These are phyloP conservation scores for Acanthamoeba royreba DNA, from an alignment of 208 protist genomes.

Conservation along the genomic window DNA sequence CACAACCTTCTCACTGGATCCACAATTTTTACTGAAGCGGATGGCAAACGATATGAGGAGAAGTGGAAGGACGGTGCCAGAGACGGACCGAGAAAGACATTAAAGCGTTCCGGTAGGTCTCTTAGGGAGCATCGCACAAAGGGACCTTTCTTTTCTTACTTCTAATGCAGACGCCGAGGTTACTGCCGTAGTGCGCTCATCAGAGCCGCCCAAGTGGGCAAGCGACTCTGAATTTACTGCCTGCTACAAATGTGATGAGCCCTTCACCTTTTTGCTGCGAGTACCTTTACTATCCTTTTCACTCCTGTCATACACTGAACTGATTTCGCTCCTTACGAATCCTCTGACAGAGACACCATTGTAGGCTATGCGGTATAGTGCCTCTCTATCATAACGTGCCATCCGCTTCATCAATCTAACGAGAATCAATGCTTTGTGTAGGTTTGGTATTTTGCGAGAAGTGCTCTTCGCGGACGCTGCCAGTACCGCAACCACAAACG, in stretches of 20 bases:
- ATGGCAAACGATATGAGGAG: neutral
- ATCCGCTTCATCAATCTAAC: neutral
- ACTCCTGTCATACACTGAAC: neutral
- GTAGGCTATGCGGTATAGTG: neutral
- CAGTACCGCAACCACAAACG: neutral
- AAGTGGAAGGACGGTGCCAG: neutral
- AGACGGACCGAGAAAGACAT: neutral
- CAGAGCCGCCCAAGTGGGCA: neutral
- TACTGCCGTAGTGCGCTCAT: neutral
- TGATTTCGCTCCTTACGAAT: neutral
- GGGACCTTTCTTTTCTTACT: neutral
- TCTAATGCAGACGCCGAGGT: neutral
- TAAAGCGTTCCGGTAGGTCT: neutral
- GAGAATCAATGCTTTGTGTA: neutral
- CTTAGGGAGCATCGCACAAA: neutral
- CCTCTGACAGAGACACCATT: neutral
- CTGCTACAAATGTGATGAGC: conserved; percentile 16
- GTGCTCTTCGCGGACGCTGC: neutral
- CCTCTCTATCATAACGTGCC: neutral
- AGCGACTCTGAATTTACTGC: neutral
- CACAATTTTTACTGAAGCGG: neutral
- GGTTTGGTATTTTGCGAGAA: conserved; percentile 33
- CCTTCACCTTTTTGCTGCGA: neutral
- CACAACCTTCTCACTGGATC: neutral
- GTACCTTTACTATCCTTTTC: neutral